These are phyloP conservation scores for Stephania yunnanensis DNA, from an alignment of 164 flowering plant genomes.

Conservation along the genomic window DNA sequence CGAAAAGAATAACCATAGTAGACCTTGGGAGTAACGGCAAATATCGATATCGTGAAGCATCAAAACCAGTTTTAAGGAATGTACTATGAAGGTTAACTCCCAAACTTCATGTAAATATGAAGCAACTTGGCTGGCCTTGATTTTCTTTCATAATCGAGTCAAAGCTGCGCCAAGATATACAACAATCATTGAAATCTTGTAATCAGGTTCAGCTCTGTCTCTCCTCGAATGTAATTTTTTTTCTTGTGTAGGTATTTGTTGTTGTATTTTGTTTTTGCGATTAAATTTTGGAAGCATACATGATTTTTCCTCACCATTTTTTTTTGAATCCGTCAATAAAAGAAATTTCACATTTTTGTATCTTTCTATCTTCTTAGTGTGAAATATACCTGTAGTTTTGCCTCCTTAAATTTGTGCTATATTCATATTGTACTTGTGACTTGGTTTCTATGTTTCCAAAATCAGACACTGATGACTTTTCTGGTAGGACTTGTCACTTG, in stretches of 20 bases:
- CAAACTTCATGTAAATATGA: constrained; percentile 9
- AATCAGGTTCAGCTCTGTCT: too few relatives aligned
- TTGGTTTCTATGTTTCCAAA: too few relatives aligned
- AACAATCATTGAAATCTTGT: too few relatives aligned
- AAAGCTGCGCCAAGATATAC: neutral
- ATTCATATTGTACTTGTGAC: too few relatives aligned
- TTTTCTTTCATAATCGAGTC: neutral
- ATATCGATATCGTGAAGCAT: neutral
- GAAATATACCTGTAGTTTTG: neutral
- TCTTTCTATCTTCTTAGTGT: neutral
- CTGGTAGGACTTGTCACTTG: too few relatives aligned
- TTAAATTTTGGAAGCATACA: neutral
- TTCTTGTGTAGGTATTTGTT: too few relatives aligned
- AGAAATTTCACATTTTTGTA: neutral
- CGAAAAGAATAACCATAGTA: constrained; percentile 22
- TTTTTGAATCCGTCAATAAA: neutral
- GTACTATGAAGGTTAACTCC: neutral
- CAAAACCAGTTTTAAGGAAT: too few relatives aligned
- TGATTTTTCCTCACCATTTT: neutral
- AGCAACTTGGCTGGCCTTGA: constrained; percentile 4
- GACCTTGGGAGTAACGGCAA: neutral
- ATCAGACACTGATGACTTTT: too few relatives aligned
- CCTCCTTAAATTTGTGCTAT: too few relatives aligned
- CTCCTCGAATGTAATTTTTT: too few relatives aligned
- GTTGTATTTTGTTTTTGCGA: too few relatives aligned